Evolutionary conservation across 768 basidiomycete species (phyloP).

Genomic region (Tulasnella calospora): DNA sequence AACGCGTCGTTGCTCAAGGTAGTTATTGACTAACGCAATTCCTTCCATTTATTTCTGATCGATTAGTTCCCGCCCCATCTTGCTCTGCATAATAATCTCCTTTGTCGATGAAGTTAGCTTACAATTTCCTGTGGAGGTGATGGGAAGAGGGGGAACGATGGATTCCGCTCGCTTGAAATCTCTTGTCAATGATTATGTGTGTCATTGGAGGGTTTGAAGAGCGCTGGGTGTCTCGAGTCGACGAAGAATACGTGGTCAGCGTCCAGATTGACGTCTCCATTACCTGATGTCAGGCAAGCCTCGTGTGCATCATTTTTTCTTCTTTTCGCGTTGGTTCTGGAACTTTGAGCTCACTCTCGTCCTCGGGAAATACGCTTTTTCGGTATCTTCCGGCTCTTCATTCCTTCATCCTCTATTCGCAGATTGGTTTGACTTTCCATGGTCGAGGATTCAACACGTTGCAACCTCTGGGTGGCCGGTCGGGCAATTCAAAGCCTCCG

Average conservation of each 20-base stretch:
- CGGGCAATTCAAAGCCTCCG: not conserved
- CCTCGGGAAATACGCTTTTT: not conserved
- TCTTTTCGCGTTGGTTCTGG: not conserved
- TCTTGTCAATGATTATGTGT: constrained; percentile 12
- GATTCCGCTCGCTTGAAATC: constrained; percentile 8
- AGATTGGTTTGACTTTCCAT: constrained; percentile 7
- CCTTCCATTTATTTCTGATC: not conserved
- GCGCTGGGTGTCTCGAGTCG: constrained; percentile 1
- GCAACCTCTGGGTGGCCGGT: not conserved
- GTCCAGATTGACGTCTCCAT: not conserved
- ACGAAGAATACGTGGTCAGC: constrained; percentile 1
- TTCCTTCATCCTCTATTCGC: not conserved
- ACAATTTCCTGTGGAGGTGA: not conserved
- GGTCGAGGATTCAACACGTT: constrained; percentile 5
- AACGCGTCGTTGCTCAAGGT: not conserved
- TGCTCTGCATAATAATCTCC: constrained; percentile 9
- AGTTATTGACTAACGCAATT: not conserved
- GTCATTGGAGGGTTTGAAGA: constrained; percentile 2
- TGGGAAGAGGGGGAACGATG: not conserved
- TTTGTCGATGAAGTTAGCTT: constrained; percentile 5
- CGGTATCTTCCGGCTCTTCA: not conserved
- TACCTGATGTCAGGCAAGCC: constrained; percentile 7
- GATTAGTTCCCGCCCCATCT: not conserved
- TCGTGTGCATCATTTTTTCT: not conserved
- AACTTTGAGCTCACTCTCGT: constrained; percentile 1